Percentiles rank a stretch among this genome's conserved stretches.
Evolutionary conservation across 768 basidiomycete genomes (phyloP).

Genomic region (Lactarius vividus): DNA sequence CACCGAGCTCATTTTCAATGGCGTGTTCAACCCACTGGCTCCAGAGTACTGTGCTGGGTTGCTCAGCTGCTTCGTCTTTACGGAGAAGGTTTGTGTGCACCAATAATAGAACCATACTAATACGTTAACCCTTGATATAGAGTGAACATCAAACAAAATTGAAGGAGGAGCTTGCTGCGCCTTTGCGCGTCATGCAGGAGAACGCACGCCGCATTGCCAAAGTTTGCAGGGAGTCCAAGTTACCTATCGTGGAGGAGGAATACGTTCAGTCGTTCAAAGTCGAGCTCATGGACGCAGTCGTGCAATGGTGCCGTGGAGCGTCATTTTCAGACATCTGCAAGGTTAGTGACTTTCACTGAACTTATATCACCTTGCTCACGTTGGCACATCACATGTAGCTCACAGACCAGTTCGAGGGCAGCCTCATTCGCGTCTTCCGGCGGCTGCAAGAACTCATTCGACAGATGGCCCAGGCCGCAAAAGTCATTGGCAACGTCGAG

Average conservation of each 20-base stretch:
- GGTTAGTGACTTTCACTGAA: slow-evolving; percentile 42
- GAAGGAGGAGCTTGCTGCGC: slow-evolving; percentile 91
- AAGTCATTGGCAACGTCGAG: slow-evolving; percentile 94
- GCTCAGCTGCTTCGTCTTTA: slow-evolving; percentile 97
- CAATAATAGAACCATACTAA: neutral
- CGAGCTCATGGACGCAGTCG: slow-evolving; percentile 96
- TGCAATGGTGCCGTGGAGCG: slow-evolving; percentile 98
- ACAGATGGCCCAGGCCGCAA: slow-evolving; percentile 94
- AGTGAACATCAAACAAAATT: slow-evolving; percentile 83
- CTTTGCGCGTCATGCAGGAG: slow-evolving; percentile 93
- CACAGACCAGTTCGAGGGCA: slow-evolving; percentile 96
- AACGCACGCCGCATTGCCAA: slow-evolving; percentile 94
- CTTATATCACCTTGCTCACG: neutral
- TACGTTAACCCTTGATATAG: slow-evolving; percentile 38
- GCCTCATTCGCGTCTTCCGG: slow-evolving; percentile 93
- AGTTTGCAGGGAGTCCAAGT: slow-evolving; percentile 90
- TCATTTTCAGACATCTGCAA: slow-evolving; percentile 96
- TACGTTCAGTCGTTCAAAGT: slow-evolving; percentile 98
- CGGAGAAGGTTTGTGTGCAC: slow-evolving; percentile 72
- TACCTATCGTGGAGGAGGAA: slow-evolving; percentile 86
- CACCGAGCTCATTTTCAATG: slow-evolving; percentile 97
- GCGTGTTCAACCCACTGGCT: slow-evolving; percentile 83
- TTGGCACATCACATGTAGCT: slow-evolving; percentile 46
- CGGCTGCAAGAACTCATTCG: slow-evolving; percentile 90
- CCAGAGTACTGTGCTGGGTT: slow-evolving; percentile 93